These are phyloP conservation scores for Metarhizium rileyi DNA, from an alignment of 2,329 filamentous ascomycete genomes.

Conservation along the genomic window DNA sequence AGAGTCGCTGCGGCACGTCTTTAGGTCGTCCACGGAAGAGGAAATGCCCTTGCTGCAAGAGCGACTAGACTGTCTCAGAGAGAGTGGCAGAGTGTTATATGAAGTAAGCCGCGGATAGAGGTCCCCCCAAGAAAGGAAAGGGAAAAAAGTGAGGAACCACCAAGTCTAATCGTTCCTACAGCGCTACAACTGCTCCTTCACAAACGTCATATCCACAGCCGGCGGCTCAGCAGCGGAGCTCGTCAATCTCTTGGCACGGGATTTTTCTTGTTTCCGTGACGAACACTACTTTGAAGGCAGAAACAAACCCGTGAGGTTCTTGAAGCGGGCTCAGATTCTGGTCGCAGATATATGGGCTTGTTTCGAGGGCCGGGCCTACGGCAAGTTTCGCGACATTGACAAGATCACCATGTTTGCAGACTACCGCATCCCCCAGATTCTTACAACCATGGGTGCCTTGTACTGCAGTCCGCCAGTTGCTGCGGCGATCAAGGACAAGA, in stretches of 20 bases:
- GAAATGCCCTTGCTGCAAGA: slow-evolving; percentile 76
- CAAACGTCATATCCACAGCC: slow-evolving; percentile 63
- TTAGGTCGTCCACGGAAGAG: slow-evolving; percentile 78
- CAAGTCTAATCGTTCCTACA: slow-evolving; percentile 23
- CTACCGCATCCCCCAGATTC: slow-evolving; percentile 91
- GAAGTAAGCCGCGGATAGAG: slow-evolving; percentile 41
- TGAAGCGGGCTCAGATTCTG: slow-evolving; percentile 93
- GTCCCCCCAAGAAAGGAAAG: neutral
- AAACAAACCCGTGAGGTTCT: slow-evolving; percentile 60
- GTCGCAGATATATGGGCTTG: slow-evolving; percentile 96
- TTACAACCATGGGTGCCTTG: slow-evolving; percentile 73
- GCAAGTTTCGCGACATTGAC: slow-evolving; percentile 80
- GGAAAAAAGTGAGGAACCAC: neutral
- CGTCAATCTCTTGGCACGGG: slow-evolving; percentile 73
- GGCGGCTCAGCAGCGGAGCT: slow-evolving; percentile 71
- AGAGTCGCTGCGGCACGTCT: slow-evolving; percentile 64
- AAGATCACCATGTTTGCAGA: slow-evolving; percentile 98
- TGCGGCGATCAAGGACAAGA: slow-evolving; percentile 53
- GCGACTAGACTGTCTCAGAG: slow-evolving; percentile 67
- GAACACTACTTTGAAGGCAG: slow-evolving; percentile 66
- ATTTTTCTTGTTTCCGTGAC: slow-evolving; percentile 82
- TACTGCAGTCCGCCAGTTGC: slow-evolving; percentile 76
- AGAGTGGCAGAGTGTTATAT: slow-evolving; percentile 72
- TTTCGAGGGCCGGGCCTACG: slow-evolving; percentile 72
- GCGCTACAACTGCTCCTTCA: slow-evolving; percentile 67